These are phyloP conservation scores for Solanum hybrid DNA, from an alignment of 305 asterid genomes.

Conservation along the genomic window DNA sequence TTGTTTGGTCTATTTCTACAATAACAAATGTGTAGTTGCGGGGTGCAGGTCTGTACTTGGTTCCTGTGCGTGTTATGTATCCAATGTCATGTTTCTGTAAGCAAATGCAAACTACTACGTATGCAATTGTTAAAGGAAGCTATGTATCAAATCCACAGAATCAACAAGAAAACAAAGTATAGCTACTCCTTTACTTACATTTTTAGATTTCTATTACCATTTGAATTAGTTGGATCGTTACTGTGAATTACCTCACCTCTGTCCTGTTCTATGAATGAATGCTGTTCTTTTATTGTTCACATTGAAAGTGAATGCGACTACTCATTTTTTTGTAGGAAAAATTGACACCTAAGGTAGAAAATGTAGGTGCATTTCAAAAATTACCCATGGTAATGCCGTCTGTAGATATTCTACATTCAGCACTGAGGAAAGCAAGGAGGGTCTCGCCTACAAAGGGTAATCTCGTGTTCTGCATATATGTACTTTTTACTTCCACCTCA, in stretches of 20 bases:
- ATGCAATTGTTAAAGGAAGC: slow-evolving; percentile 66
- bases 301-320: background rate
- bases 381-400: slow-evolving; percentile 98
- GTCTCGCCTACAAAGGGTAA: slow-evolving; percentile 80
- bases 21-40: background rate
- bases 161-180: slow-evolving; percentile 20
- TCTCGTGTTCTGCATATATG: slow-evolving; percentile 1
- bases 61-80: slow-evolving; percentile 25
- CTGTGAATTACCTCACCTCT: background rate
- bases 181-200: background rate
- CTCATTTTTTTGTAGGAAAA: slow-evolving; percentile 33
- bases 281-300: background rate
- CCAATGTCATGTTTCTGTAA: slow-evolving; percentile 44
- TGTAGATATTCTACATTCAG: slow-evolving; percentile 62
- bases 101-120: slow-evolving; percentile 60
- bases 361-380: slow-evolving; percentile 94
- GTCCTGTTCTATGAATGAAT: background rate
- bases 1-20: background rate
- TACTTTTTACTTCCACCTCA: slow-evolving; percentile 1
- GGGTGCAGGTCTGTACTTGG: slow-evolving; percentile 35
- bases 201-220: background rate
- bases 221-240: background rate
- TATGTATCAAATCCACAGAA: slow-evolving; percentile 43
- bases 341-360: slow-evolving; percentile 24
- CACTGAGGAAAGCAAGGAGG: slow-evolving; percentile 81